These are phyloP conservation scores for Exophiala oligosperma DNA, from an alignment of 2,329 filamentous ascomycete species.

Conservation along the genomic window DNA sequence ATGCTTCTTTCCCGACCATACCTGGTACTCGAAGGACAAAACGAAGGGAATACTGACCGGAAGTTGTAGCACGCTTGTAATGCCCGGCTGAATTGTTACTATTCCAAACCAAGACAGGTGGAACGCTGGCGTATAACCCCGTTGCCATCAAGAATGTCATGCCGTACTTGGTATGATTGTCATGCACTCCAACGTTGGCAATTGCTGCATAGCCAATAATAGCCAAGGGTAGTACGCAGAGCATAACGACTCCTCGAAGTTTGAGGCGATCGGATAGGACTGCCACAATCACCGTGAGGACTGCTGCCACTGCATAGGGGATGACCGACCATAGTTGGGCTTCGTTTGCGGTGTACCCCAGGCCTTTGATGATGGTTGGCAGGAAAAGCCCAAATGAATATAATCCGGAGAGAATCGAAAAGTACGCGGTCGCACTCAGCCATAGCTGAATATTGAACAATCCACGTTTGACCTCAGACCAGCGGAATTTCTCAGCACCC, in stretches of 20 bases:
- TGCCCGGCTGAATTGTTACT: constrained; percentile 68
- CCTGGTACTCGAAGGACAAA: not conserved
- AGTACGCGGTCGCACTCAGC: constrained; percentile 76
- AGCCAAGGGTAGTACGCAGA: constrained; percentile 62
- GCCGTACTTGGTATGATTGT: constrained; percentile 55
- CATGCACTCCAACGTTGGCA: constrained; percentile 52
- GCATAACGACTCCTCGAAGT: constrained; percentile 66
- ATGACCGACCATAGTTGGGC: constrained; percentile 74
- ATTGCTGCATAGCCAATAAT: constrained; percentile 67
- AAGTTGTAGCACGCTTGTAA: constrained; percentile 64
- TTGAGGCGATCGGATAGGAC: constrained; percentile 72
- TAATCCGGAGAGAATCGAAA: constrained; percentile 76
- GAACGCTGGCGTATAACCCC: constrained; percentile 64
- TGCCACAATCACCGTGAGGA: constrained; percentile 68
- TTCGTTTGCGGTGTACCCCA: constrained; percentile 60
- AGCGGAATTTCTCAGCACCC: constrained; percentile 67
- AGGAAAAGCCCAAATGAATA: constrained; percentile 78
- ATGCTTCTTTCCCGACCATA: not conserved
- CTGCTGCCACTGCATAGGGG: constrained; percentile 70
- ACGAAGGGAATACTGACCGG: constrained; percentile 35
- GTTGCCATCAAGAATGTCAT: constrained; percentile 70
- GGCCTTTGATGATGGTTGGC: constrained; percentile 70
- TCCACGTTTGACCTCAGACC: constrained; percentile 68
- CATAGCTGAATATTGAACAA: constrained; percentile 70
- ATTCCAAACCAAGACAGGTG: constrained; percentile 65